Base-by-base conservation (phyloP, 2,329 filamentous ascomycete genomes). In the Botrytis tulipae region DNA sequence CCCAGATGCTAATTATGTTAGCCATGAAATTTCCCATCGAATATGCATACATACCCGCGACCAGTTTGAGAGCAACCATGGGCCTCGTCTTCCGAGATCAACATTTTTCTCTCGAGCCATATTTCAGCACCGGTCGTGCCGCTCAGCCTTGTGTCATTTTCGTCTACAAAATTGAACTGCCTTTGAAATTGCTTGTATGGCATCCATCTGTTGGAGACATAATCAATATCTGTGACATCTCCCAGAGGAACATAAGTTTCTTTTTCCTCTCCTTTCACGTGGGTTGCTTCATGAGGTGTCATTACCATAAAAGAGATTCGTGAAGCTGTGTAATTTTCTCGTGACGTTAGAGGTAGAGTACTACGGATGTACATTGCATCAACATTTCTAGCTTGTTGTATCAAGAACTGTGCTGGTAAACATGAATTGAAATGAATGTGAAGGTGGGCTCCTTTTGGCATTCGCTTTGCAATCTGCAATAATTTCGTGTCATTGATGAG, bases 391-490 rank as follows among this genome's bases (percentile, higher is more conserved):
- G 84, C 83, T 84, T 87, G 76, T 84, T 88, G 76, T 84, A 94
- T 84, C 32, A 94, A 83, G 8, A 89, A 85, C 2, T 84, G 80
- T 16, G 91, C 90, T 22, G 85, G 83, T 7, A 94, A 83, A 74
- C 91, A 92, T n/a, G 92, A 87, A 80, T 94, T 94, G 84, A 93
- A 94, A 81, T 94, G 92, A 37, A 93, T 87, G 80, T 94, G 92
- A 37, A 94, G 84, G 79, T 94, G 90, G 0, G 87, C 87, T 3
- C 91, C 92, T 81, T 94, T 94, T 60, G 92, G 92, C 84, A 92
- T 87, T 73, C 81, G 79, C 46, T 83, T 83, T 9, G 89, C 87
- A 40, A 91, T 85, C 42, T 84, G 77, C 77, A 90, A 88, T 22
- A 94, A 79, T 61, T 83, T 81, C 14, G 91, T 92, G 65, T 84